These are phyloP conservation scores for Verticillium nonalfalfae DNA, from an alignment of 2,329 filamentous ascomycete species.

Conservation along the genomic window DNA sequence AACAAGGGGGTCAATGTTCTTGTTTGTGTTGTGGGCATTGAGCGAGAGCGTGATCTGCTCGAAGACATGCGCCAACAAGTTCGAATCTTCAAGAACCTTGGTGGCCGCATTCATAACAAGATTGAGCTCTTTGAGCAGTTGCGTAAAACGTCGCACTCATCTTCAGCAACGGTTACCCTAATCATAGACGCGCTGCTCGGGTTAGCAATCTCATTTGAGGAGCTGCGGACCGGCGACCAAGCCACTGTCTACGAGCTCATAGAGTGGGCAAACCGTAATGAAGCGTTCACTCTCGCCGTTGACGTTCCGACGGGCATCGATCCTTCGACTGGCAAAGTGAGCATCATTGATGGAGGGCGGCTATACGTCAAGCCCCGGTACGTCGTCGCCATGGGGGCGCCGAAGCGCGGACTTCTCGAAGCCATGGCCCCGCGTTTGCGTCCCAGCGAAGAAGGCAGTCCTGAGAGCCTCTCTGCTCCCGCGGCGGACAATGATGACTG, in stretches of 20 bases:
- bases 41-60: constrained; percentile 73
- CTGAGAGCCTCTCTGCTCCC: constrained; percentile 13
- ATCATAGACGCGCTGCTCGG: constrained; percentile 88
- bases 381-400: constrained; percentile 79
- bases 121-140: constrained; percentile 55
- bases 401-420: constrained; percentile 76
- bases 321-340: constrained; percentile 63
- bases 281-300: constrained; percentile 77
- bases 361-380: constrained; percentile 77
- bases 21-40: constrained; percentile 77
- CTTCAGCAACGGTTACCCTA: constrained; percentile 56
- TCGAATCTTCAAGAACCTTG: constrained; percentile 76
- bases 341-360: constrained; percentile 64
- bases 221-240: constrained; percentile 76
- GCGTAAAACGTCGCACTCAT: constrained; percentile 29
- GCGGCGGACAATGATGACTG: constrained; percentile 52
- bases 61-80: constrained; percentile 77
- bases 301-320: constrained; percentile 88
- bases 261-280: constrained; percentile 86
- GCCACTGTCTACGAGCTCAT: constrained; percentile 83
- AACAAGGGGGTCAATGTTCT: constrained; percentile 78
- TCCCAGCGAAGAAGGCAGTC: constrained; percentile 5
- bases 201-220: constrained; percentile 81
- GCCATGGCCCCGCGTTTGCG: constrained; percentile 51
- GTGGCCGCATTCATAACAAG: constrained; percentile 63